Conservation (phyloP, 2,329 filamentous ascomycete genomes). For the Penicillium sp. region DNA sequence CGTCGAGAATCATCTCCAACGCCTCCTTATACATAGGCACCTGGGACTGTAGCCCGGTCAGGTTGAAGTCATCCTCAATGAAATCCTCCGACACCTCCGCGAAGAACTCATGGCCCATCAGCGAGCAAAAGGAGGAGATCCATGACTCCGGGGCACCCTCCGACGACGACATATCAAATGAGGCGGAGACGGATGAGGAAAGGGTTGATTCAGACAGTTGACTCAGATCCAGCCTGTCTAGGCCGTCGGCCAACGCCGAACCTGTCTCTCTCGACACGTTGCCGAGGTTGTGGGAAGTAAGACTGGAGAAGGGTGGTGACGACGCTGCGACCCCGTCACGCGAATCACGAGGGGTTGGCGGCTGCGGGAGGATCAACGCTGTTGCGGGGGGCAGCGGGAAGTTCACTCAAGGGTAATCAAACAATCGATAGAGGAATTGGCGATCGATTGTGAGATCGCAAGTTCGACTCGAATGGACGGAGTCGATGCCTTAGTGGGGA, state of each 20-base stretch:
- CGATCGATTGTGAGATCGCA: neutral
- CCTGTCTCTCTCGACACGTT: constrained; percentile 48
- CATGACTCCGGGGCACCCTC: constrained; percentile 72
- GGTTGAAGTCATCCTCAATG: constrained; percentile 99
- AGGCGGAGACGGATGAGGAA: constrained; percentile 39
- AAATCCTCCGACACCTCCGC: constrained; percentile 98
- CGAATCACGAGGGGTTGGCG: constrained; percentile 9
- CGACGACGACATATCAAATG: constrained; percentile 46
- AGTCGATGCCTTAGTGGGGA: constrained; percentile 20
- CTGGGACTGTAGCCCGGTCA: constrained; percentile 90
- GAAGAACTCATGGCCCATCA: constrained; percentile 97
- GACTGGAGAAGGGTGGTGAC: constrained; percentile 13
- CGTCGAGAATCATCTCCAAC: constrained; percentile 97
- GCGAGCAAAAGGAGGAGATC: constrained; percentile 95
- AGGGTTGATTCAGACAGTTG: constrained; percentile 46
- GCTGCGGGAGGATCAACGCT: constrained; percentile 8
- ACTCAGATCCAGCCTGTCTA: constrained; percentile 48
- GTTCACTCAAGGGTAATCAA: neutral
- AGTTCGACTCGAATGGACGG: constrained; percentile 3
- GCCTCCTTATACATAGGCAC: constrained; percentile 99
- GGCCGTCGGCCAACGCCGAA: constrained; percentile 48
- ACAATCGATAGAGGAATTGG: too few relatives aligned
- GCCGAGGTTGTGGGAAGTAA: constrained; percentile 30
- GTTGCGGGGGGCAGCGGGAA: neutral
- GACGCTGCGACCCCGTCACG: constrained; percentile 21